Evolutionary conservation across 2,329 filamentous ascomycete genomes (phyloP).

Genomic region (Stagonosporopsis rhizophila): DNA sequence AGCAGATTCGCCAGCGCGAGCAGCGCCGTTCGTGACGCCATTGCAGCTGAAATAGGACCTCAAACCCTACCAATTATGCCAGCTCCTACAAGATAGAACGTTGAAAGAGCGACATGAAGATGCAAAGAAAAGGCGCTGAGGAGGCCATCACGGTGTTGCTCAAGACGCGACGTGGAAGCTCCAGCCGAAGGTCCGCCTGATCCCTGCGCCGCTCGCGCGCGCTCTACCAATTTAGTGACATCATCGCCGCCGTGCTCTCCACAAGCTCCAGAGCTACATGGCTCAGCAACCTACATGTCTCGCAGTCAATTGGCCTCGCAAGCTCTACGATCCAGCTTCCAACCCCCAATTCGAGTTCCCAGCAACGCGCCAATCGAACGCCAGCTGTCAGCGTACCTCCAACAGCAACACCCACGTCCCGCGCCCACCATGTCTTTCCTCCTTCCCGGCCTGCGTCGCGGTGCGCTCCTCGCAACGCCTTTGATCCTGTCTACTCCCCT

Average conservation of each 20-base stretch:
- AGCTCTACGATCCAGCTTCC: neutral
- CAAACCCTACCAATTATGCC: slow-evolving; percentile 6
- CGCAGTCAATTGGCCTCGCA: slow-evolving; percentile 10
- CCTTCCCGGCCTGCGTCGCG: slow-evolving; percentile 50
- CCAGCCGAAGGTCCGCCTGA: slow-evolving; percentile 39
- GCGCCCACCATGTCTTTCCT: slow-evolving; percentile 48
- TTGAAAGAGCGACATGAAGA: slow-evolving; percentile 22
- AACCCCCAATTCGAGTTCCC: slow-evolving; percentile 4
- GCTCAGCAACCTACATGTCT: slow-evolving; percentile 8
- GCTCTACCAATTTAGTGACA: slow-evolving; percentile 42
- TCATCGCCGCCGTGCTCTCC: slow-evolving; percentile 24
- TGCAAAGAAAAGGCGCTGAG: neutral
- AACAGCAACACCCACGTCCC: slow-evolving; percentile 15
- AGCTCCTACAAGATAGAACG: neutral
- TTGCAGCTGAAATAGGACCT: slow-evolving; percentile 12
- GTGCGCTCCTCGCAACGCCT: slow-evolving; percentile 47
- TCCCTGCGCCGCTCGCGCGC: slow-evolving; percentile 22
- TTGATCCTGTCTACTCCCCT: slow-evolving; percentile 44
- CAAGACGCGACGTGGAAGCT: slow-evolving; percentile 33
- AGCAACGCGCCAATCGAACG: slow-evolving; percentile 19
- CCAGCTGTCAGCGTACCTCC: slow-evolving; percentile 29
- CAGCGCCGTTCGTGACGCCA: slow-evolving; percentile 41
- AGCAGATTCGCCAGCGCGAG: slow-evolving; percentile 76
- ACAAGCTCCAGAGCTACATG: neutral
- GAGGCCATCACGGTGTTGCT: slow-evolving; percentile 30